Evolutionary conservation across 1,284 basidiomycete genomes (phyloP), one percentile per base, ranked within the genome.

Genomic region (Hypsizygus ulmarius): DNA sequence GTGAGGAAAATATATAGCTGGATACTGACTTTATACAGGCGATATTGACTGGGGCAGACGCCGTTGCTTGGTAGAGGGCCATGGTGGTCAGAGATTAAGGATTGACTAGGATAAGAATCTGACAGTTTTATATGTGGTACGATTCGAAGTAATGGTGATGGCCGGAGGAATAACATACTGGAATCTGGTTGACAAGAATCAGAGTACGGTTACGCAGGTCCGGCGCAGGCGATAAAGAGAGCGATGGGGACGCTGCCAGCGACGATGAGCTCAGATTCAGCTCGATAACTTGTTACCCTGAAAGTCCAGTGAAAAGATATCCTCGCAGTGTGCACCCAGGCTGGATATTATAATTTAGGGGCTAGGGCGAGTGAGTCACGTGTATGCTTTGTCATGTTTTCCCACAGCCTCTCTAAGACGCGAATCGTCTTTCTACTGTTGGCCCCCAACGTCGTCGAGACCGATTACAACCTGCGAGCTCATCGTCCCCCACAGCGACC

Each of bases 31-130:
- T 97, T 75, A 97, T 95, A 66, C 90, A 91, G 21, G 94, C 94
- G 61, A 97, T 97, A 72, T 97, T 97, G 56, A 97, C 93, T 2
- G 94, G 94, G 0, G 94, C 94, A 50, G 93, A 90, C 9, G 86
- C 85, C 15, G 94, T 97, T 5, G 93, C 93, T 74, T 93, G 84
- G 73, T 84, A 84, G 59, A 87, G 60, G 48, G 79, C 61, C 83
- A 86, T 87, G 60, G 59, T 64, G 66, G 64, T 48, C 45, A 28
- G 46, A 48, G 38, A 41, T 46, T 37, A 58, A 49, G 47, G 41
- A 19, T 25, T 12, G 3, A 19, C 41, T 38, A 27, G 42, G 46
- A 49, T 49, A 52, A 52, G 21, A 28, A 45, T 43, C 43, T 34
- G 37, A 21, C 27, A 16, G 35, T 39, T 47, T 25, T 25, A 25